Percentiles rank a stretch among this genome's conserved stretches.
Conservation (phyloP, 352 stramenopile species). For the Globisporangium solare region DNA sequence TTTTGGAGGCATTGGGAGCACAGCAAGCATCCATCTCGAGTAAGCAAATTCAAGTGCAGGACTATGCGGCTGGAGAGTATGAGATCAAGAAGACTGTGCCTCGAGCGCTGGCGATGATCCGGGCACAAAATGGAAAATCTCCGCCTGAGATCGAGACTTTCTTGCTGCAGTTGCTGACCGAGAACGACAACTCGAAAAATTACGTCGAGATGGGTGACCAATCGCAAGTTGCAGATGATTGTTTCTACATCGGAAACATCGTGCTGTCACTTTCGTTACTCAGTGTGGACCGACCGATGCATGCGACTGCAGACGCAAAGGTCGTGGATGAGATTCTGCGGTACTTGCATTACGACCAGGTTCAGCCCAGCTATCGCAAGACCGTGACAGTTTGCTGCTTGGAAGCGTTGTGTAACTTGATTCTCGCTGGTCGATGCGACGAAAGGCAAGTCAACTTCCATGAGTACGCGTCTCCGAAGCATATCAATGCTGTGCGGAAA, state of each 20-base stretch:
- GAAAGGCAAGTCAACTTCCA: conserved; percentile 68
- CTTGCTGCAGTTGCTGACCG: conserved; percentile 65
- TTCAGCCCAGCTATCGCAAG: conserved; percentile 78
- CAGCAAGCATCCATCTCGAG: conserved; percentile 78
- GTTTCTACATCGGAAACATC: conserved; percentile 80
- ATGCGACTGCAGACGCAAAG: conserved; percentile 37
- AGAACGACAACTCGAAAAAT: conserved; percentile 89
- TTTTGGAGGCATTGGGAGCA: conserved; percentile 70
- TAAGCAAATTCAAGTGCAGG: conserved; percentile 83
- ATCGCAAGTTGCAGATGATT: conserved; percentile 79
- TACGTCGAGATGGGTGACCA: conserved; percentile 87
- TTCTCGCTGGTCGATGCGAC: conserved; percentile 60
- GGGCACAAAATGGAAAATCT: conserved; percentile 72
- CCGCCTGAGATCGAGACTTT: conserved; percentile 78
- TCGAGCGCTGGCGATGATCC: conserved; percentile 69
- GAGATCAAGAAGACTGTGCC: conserved; percentile 88
- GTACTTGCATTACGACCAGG: conserved; percentile 82
- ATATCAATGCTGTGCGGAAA: conserved; percentile 73
- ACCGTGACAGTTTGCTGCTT: conserved; percentile 80
- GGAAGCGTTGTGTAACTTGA: conserved; percentile 75
- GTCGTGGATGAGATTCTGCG: conserved; percentile 72
- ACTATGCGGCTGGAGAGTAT: conserved; percentile 82
- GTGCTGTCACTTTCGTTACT: conserved; percentile 71
- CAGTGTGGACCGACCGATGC: conserved; percentile 49
- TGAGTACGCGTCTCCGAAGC: conserved; percentile 66